Evolutionary conservation across 2,329 filamentous ascomycete genomes (phyloP), one percentile per base, ranked within the genome.

Genomic region (Annulohypoxylon truncatum): DNA sequence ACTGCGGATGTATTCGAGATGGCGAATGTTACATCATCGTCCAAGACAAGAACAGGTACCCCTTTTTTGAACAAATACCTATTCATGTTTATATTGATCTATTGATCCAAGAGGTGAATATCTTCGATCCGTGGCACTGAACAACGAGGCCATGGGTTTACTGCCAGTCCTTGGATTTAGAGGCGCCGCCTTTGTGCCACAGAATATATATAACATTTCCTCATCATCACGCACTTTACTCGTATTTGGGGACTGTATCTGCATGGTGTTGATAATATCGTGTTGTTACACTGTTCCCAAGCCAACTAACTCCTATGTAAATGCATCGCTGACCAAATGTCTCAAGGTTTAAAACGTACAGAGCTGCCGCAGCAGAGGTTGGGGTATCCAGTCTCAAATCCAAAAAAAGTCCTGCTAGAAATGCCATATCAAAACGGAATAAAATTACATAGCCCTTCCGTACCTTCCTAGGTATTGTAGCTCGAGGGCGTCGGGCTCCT

Each of bases 401-500:
- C n/a, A 12, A 9, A 10, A 44, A 31, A 33, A 42, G 1, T 12
- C 15, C 29, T 10, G 10, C 20, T 9, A 15, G 3, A 35, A 53
- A 44, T 26, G 35, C 51, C 15, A 28, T 24, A 3, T 10, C 2
- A 18, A 44, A 54, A n/a, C 8, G 8, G 7, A 44, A 9, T 22
- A 48, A 48, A 67, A 61, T 51, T 15, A 72, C 48, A 65, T 33
- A 60, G 15, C 38, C 47, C 31, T 64, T 59, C 57, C 71, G 26
- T 64, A 67, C 18, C 55, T 64, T n/a, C 64, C 64, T 12, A 67
- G 40, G n/a, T 71, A 56, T 60, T 65, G 56, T 52, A 53, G 10
- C 44, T 72, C 59, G 61, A 71, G n/a, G 64, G 55, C 57, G 58
- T 70, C 56, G n/a, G 42, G 35, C 51, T 71, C 40, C 66, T 67